Base-by-base conservation (phyloP, 495 filamentous ascomycete genomes). In the Diplogelasinospora grovesii region DNA sequence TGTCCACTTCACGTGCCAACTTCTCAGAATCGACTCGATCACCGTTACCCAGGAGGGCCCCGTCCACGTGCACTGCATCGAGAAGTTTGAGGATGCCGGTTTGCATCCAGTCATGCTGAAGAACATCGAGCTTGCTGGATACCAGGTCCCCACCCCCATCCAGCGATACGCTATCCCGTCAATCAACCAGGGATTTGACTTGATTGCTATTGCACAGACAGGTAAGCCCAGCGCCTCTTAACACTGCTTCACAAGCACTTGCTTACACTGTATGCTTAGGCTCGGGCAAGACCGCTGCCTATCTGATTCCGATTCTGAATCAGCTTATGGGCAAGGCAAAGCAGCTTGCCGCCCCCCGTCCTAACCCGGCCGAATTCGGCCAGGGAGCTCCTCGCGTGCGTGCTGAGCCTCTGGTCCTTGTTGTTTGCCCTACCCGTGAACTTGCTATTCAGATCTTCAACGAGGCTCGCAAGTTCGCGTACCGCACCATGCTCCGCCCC, bases 231-330 rank as follows among this genome's bases (percentile, higher is more conserved):
- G 25, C 11, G 16, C 3, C 14, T 23, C 14, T 7, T 21, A n/a
- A 21, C 15, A 22, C 14, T 28, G 16, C 37, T 22, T 31, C 31
- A 9, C 19, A n/a, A n/a, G 23, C 21, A 43, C 40, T 36, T 29
- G 9, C 10, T 32, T 4, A 21, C 11, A 14, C 1, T 16, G n/a
- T 8, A 33, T 18, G 15, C 21, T 18, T 40, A 97, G 90, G 92
- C 16, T 95, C 89, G 26, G 92, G 92, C 40, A 98, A 98, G 68
- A 98, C 92, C 1, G 92, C 82, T 0, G 89, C 92, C 0, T 98
- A 89, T 53, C 59, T 98, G 3, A 81, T 96, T 41, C 92, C 92
- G 0, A 86, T 92, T 30, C 49, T 96, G 27, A 94, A 88, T 24
- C 78, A 86, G 61, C 61, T 96, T 20, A 93, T 95, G 87, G 92